Percentiles rank a stretch among this genome's conserved stretches.
These are phyloP conservation scores for Sphagnum contortum DNA, from an alignment of 225 moss, liverwort and hornwort genomes.

Conservation along the genomic window DNA sequence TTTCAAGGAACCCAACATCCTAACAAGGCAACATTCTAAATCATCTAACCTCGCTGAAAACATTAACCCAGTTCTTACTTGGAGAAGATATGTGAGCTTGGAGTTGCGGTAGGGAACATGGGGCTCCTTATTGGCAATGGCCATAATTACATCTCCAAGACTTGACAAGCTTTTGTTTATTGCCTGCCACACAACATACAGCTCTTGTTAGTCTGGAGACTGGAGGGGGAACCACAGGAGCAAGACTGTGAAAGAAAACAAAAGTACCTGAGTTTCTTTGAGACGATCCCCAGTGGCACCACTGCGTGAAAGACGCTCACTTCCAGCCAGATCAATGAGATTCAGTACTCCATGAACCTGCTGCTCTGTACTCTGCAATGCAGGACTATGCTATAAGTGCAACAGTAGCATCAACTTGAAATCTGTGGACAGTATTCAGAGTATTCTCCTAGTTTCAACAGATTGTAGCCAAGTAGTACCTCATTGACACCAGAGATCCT, in stretches of 20 bases:
- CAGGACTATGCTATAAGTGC: too few species aligned
- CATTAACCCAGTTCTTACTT: conserved; percentile 28
- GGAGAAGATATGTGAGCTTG: conserved; percentile 93
- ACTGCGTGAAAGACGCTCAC: conserved; percentile 94
- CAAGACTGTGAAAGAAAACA: too few species aligned
- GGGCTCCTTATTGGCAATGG: conserved; percentile 91
- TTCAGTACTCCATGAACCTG: conserved; percentile 88
- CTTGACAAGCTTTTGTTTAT: conserved; percentile 97
- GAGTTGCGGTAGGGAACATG: conserved; percentile 93
- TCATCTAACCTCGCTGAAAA: too few species aligned
- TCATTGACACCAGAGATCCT: conserved; percentile 86
- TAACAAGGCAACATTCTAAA: too few species aligned
- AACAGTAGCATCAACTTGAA: too few species aligned
- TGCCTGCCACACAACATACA: conserved; percentile 35
- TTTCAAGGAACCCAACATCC: too few species aligned
- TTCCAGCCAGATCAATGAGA: conserved; percentile 97
- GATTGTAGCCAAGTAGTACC: conserved; percentile 23
- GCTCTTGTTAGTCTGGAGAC: too few species aligned
- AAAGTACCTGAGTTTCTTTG: conserved; percentile 87
- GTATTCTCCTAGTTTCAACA: too few species aligned
- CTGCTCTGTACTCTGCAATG: conserved; percentile 71
- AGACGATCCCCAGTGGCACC: conserved; percentile 89
- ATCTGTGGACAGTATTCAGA: too few species aligned
- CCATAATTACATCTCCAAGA: conserved; percentile 91
- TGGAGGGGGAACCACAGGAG: too few species aligned